A percentile compares a stretch with the other conserved stretches of the same genome.
phyloP scores from a whole-genome alignment of 495 filamentous ascomycete genomes.

The Recurvomyces mirabilis region DNA sequence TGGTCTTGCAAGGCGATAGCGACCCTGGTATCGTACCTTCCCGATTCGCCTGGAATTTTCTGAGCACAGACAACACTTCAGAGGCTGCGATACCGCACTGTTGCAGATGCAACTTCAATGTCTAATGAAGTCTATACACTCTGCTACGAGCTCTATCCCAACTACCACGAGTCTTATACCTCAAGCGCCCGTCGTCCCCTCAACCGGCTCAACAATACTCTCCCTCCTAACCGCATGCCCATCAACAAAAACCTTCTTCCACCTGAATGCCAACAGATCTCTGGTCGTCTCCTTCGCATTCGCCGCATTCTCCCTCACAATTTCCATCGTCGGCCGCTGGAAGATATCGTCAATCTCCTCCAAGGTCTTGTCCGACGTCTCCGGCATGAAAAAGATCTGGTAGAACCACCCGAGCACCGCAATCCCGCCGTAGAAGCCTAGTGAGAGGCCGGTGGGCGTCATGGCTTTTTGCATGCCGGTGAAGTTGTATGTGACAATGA shows the following conservation, averaged over 20 bases:
- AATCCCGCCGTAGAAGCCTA: constrained; percentile 53
- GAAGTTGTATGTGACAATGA: constrained; percentile 57
- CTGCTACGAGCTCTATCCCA: no score
- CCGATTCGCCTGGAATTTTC: no score
- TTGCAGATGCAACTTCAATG: no score
- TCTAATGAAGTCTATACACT: no score
- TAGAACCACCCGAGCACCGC: constrained; percentile 47
- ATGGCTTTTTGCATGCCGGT: constrained; percentile 45
- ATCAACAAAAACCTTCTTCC: constrained; percentile 16
- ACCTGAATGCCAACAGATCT: constrained; percentile 12
- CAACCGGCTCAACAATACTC: constrained; percentile 11
- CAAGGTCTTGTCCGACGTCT: constrained; percentile 52
- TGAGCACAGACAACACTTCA: no score
- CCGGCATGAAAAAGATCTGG: constrained; percentile 48
- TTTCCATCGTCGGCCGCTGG: constrained; percentile 41
- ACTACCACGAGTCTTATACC: no score
- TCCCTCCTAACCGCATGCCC: constrained; percentile 5
- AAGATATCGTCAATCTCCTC: constrained; percentile 53
- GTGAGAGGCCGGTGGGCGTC: constrained; percentile 43
- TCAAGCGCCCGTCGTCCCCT: no score
- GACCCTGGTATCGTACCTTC: no score
- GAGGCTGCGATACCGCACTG: no score
- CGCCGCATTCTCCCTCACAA: constrained; percentile 30
- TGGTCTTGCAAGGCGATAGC: no score
- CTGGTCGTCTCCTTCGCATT: constrained; percentile 10